Evolutionary conservation across 192 early-diverging fungal genomes (phyloP), one percentile per base, ranked within the genome.

Genomic region (Entophlyctis luteolus): DNA sequence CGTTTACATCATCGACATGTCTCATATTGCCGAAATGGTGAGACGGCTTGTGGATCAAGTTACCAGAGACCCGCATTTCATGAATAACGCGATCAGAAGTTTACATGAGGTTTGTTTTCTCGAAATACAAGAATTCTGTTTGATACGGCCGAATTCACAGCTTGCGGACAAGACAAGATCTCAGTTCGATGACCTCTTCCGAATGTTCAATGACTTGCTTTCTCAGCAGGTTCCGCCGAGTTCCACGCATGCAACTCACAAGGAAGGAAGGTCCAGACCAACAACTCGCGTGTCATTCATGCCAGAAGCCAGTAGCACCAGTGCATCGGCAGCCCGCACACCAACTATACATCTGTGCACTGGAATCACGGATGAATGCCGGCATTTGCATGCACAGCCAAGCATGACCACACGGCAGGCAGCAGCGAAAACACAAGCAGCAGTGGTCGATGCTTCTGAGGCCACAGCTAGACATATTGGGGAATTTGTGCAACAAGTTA

Each of bases 181-280:
- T 10, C 22, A 5, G 3, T 63, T 63, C 29, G 60, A 63, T 49
- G 60, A 63, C 23, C 60, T 63, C 47, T 47, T 63, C 27, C 42
- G 47, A 14, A 22, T 63, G 16, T 63, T 63, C 47, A 63, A 63
- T 32, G 60, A 63, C 14, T 34, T 63, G 60, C 46, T 63, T 16
- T 16, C 37, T 29, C 10, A 18, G 14, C 38, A 38, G 23, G 16
- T 18, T 32, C 10, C 34, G 14, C 6, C 8, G 6, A 20, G 49
- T n/a, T 55, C 36, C 54, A 20, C 16, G 12, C 4, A 55, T 10
- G 29, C 3, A 55, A 4, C 10, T 34, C 29, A 32, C 3, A 32
- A 52, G 12, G 20, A 23, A 8, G 12, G 28, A 52, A 6, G 5
- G 28, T 25, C 49, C 12, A 12, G 31, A 28, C 4, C 14, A 4